Evolutionary conservation across 768 basidiomycete genomes (phyloP).

Genomic region (Tylopilus plumbeoviolaceoides): DNA sequence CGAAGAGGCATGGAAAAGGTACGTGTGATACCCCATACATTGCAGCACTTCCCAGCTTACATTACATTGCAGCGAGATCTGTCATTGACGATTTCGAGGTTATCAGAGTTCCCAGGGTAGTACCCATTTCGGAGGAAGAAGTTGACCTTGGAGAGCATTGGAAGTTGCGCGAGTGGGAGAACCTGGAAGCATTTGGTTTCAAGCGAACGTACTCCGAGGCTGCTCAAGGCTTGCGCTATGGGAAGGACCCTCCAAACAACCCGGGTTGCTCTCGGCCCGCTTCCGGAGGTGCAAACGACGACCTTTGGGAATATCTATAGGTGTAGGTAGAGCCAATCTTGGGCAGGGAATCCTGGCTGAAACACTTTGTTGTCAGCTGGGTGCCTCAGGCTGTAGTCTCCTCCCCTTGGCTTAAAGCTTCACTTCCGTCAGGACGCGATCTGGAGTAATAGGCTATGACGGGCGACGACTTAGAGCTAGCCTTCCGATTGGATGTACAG

Average conservation of each 20-base stretch:
- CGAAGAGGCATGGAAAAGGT: constrained; percentile 15
- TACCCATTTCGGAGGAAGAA: constrained; percentile 13
- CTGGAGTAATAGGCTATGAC: too few species aligned
- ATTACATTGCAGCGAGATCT: constrained; percentile 7
- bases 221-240: constrained; percentile 7
- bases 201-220: constrained; percentile 25
- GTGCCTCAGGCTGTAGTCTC: background rate
- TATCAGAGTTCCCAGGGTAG: constrained; percentile 16
- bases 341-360: background rate
- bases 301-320: constrained; percentile 16
- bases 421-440: too few species aligned
- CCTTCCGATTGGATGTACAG: too few species aligned
- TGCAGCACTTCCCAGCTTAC: background rate
- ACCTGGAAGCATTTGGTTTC: constrained; percentile 11
- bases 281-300: constrained; percentile 3
- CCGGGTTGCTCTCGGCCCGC: background rate
- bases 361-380: too few species aligned
- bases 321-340: background rate
- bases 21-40: background rate
- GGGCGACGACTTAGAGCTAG: too few species aligned
- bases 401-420: too few species aligned
- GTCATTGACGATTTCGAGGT: constrained; percentile 23
- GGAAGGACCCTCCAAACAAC: background rate
- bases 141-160: constrained; percentile 1
- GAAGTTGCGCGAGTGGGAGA: constrained; percentile 20